Evolutionary conservation across 805 yeast species (phyloP), one percentile per base, ranked within the genome.

Genomic region (Allodekkera sacchari): DNA sequence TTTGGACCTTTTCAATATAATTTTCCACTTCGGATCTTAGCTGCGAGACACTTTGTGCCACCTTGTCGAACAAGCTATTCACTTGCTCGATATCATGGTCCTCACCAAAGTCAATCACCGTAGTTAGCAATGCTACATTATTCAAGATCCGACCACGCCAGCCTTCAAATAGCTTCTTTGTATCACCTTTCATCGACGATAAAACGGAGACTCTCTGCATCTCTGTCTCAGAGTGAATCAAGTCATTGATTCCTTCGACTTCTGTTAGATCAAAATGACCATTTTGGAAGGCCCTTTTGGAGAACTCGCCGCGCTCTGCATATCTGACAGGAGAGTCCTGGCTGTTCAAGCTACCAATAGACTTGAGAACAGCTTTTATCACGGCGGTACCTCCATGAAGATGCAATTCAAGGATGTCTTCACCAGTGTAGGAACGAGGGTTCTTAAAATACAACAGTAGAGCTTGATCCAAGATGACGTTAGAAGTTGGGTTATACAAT

Each of bases 151-250:
- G 55, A 5, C 63, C 47, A 45, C 96, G 66, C 96, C 97, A 88
- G 1, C 48, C 19, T 6, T 52, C 48, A 47, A 83, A 83, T 18
- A 71, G 41, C 3, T 47, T 39, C 35, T 68, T 73, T 27, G 78
- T 75, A 20, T 66, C 59, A 1, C 97, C 96, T 6, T 74, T 70
- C 41, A 89, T 75, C 18, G 89, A 75, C 3, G 68, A 61, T 11
- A 87, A 56, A 0, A 94, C 88, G 4, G 89, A 76, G 1, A 71
- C 53, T 35, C 97, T 68, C 48, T 92, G 96, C 6, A 74, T 57
- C 52, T 89, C 97, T 0, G 98, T 92, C 48, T 92, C 96, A 0
- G 97, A 95, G 44, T 88, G 88, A 25, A 92, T 84, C 50, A 88
- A 59, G 28, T 83, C 94, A 32, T 87, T 66, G 7, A 92, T 76